These are phyloP conservation scores for Colletotrichum chrysophilum DNA, from an alignment of 2,329 filamentous ascomycete genomes.

Conservation along the genomic window DNA sequence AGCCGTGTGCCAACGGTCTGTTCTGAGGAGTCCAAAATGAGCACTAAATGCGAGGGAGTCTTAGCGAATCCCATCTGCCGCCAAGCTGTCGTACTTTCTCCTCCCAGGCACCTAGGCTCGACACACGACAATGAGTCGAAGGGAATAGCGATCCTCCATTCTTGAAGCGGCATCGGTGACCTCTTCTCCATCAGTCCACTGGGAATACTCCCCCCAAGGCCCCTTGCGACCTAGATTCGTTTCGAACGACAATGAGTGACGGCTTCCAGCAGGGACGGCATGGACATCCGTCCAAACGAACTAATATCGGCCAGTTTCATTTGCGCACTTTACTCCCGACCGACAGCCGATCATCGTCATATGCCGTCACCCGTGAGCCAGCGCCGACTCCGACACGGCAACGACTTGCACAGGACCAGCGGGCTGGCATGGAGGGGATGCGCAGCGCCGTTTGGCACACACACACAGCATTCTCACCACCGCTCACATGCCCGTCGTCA, in stretches of 20 bases:
- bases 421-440: neutral
- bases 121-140: neutral
- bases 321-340: neutral
- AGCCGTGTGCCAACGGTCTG: neutral
- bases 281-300: neutral
- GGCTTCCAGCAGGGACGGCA: conserved; percentile 5
- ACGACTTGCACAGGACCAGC: neutral
- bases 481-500: neutral
- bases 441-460: neutral
- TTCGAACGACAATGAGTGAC: neutral
- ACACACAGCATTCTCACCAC: neutral
- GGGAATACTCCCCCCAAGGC: neutral
- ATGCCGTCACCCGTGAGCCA: neutral
- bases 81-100: neutral
- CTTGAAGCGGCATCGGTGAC: neutral
- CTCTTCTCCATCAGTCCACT: neutral
- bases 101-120: neutral
- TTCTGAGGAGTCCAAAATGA: neutral
- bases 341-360: neutral
- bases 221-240: neutral
- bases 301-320: neutral
- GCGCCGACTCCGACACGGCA: neutral
- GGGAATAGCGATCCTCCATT: neutral
- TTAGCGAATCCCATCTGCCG: neutral
- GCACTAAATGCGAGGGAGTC: neutral